Percentiles rank a stretch among this genome's conserved stretches.
Evolutionary conservation across 148 eudicot genomes (phyloP).

Genomic region (Rhododendron mucronatum): DNA sequence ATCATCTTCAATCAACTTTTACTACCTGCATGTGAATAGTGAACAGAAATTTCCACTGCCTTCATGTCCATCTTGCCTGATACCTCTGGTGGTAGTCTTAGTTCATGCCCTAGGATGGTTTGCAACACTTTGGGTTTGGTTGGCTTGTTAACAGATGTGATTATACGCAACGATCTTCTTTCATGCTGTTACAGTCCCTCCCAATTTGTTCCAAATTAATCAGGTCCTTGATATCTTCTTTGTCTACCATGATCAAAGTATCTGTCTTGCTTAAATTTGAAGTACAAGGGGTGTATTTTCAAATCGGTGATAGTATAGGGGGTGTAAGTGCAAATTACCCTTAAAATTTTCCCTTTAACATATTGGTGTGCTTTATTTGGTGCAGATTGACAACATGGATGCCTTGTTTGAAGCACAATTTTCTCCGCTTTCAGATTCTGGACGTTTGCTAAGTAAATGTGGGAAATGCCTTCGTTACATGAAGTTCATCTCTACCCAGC

Average conservation of each 20-base stretch:
- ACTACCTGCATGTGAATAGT: too few species aligned
- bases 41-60: not conserved
- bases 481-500: conserved; percentile 74
- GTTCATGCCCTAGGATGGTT: not conserved
- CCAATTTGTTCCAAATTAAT: conserved; percentile 3
- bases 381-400: conserved; percentile 96
- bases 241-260: not conserved
- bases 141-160: not conserved
- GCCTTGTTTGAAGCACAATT: conserved; percentile 94
- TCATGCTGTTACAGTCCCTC: not conserved
- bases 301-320: too few species aligned
- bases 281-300: too few species aligned
- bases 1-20: not conserved
- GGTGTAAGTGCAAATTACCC: too few species aligned
- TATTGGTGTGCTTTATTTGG: conserved; percentile 12
- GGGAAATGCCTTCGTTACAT: conserved; percentile 89
- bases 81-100: not conserved
- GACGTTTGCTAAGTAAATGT: conserved; percentile 84
- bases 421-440: conserved; percentile 89
- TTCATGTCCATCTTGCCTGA: too few species aligned
- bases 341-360: too few species aligned
- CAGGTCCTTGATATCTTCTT: not conserved
- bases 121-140: not conserved
- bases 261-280: not conserved
- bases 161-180: not conserved